Evolutionary conservation across 2,329 filamentous ascomycete genomes (phyloP).

Genomic region (Rhinocladiella similis): DNA sequence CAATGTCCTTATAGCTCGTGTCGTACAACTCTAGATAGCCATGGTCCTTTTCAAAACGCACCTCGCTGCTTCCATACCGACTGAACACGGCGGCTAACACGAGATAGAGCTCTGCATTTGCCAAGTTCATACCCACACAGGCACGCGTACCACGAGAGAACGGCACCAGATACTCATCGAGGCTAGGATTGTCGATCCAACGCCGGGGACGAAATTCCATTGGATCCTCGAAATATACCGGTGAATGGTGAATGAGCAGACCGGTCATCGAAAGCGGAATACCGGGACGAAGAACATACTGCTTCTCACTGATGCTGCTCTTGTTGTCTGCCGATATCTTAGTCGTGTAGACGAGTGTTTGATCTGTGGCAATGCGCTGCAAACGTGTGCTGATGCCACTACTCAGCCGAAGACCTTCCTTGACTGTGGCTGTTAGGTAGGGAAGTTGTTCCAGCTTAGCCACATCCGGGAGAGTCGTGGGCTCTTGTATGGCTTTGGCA

Average conservation of each 20-base stretch:
- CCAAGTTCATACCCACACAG: conserved; percentile 43
- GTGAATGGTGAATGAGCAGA: conserved; percentile 32
- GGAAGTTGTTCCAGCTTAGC: conserved; percentile 30
- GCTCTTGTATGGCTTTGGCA: neutral
- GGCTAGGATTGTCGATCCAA: conserved; percentile 36
- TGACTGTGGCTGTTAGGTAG: conserved; percentile 34
- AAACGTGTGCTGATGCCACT: conserved; percentile 34
- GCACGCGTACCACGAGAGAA: conserved; percentile 43
- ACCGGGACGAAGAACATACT: neutral
- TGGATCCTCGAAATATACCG: conserved; percentile 38
- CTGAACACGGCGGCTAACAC: conserved; percentile 30
- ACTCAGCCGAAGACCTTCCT: conserved; percentile 33
- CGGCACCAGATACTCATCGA: conserved; percentile 41
- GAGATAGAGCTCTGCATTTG: conserved; percentile 32
- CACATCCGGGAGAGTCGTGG: conserved; percentile 8
- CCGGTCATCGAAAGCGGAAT: conserved; percentile 32
- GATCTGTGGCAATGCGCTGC: conserved; percentile 21
- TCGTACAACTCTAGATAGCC: conserved; percentile 20
- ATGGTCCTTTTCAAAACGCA: conserved; percentile 33
- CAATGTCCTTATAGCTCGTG: conserved; percentile 24
- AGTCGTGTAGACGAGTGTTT: conserved; percentile 14
- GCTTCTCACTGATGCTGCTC: too few relatives aligned
- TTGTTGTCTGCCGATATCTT: neutral
- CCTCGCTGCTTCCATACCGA: conserved; percentile 28
- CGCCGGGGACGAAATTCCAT: conserved; percentile 39